A percentile compares a stretch with the other conserved stretches of the same genome.
phyloP scores from a whole-genome alignment of 345 rosid species.

The Euphorbia lathyris region DNA sequence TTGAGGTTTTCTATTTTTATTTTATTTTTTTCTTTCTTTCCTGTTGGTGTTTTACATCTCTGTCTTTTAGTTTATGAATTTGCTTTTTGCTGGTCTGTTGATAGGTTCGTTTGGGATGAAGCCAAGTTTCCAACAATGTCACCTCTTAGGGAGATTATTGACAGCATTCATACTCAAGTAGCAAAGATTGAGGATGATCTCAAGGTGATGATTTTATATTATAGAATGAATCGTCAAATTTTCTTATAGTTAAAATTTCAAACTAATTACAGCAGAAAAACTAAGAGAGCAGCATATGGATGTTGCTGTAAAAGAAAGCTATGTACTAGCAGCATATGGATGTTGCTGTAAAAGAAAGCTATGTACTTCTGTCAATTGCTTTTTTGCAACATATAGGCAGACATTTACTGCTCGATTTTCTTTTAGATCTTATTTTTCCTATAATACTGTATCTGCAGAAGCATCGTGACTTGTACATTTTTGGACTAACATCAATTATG shows the following conservation, averaged over 20 bases:
- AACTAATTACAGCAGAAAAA: background rate
- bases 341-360: background rate
- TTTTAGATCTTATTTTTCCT: background rate
- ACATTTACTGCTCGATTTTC: background rate
- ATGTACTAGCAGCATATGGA: background rate
- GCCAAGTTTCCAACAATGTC: conserved; percentile 95
- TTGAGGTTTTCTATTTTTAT: background rate
- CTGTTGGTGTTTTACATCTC: background rate
- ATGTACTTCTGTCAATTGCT: background rate
- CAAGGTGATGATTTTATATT: conserved; percentile 49
- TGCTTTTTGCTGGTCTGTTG: conserved; percentile 8
- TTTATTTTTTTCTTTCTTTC: background rate
- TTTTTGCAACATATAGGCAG: background rate
- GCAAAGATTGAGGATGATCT: conserved; percentile 98
- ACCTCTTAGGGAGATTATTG: conserved; percentile 84
- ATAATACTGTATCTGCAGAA: background rate
- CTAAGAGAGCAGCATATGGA: too few species aligned
- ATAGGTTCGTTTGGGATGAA: conserved; percentile 97
- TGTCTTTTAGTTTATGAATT: background rate
- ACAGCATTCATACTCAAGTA: conserved; percentile 72
- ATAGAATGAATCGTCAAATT: background rate
- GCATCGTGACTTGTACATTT: background rate
- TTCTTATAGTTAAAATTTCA: background rate
- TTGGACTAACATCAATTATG: background rate
- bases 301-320: too few species aligned